Conservation (phyloP, 768 basidiomycete genomes). For the Phallus indusiatus region DNA sequence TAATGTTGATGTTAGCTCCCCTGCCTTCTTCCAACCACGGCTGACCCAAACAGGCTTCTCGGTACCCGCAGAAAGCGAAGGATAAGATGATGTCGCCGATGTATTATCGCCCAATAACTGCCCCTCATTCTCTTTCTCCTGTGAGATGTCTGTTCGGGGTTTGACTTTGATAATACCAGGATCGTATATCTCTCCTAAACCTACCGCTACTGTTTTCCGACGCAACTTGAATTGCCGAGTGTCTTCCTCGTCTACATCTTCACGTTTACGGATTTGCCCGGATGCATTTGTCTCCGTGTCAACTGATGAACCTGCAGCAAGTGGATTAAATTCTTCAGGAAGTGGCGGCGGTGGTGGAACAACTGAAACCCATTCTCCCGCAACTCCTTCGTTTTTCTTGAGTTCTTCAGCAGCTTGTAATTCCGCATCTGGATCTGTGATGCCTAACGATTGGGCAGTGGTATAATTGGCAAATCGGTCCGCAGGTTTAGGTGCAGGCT, state of each 20-base stretch:
- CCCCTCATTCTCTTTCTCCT: slow-evolving; percentile 45
- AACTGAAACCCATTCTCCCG: slow-evolving; percentile 72
- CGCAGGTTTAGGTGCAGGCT: slow-evolving; percentile 37
- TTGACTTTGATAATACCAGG: slow-evolving; percentile 61
- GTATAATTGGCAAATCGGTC: slow-evolving; percentile 80
- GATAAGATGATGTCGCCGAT: neutral
- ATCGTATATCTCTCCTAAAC: slow-evolving; percentile 76
- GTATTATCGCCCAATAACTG: slow-evolving; percentile 16
- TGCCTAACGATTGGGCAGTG: slow-evolving; percentile 78
- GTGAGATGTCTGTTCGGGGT: slow-evolving; percentile 35
- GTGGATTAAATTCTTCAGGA: slow-evolving; percentile 9
- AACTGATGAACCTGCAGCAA: slow-evolving; percentile 9
- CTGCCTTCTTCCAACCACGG: slow-evolving; percentile 25
- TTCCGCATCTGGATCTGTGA: slow-evolving; percentile 67
- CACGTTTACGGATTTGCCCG: slow-evolving; percentile 14
- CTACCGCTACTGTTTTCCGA: slow-evolving; percentile 48
- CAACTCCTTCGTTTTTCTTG: slow-evolving; percentile 55
- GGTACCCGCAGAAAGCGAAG: slow-evolving; percentile 5
- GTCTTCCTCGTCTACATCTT: slow-evolving; percentile 36
- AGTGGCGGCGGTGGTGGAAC: slow-evolving; percentile 22
- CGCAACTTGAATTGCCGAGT: slow-evolving; percentile 55
- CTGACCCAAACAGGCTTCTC: slow-evolving; percentile 27
- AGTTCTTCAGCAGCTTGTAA: slow-evolving; percentile 50
- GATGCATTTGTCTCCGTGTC: slow-evolving; percentile 18
- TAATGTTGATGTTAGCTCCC: slow-evolving; percentile 23